Evolutionary conservation across 345 rosid species (phyloP).

Genomic region (Theobroma cacao): DNA sequence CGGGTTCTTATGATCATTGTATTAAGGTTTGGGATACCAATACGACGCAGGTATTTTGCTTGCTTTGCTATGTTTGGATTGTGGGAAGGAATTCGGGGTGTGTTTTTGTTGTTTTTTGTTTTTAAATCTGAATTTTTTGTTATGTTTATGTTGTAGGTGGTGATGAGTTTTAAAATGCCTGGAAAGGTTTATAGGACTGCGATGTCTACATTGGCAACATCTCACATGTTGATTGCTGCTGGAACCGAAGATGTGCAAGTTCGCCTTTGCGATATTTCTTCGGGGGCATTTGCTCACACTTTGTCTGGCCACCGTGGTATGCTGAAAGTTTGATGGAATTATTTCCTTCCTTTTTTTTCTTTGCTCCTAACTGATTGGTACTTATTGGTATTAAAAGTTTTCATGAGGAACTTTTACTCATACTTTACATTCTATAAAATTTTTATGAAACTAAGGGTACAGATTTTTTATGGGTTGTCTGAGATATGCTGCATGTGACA

Average conservation of each 20-base stretch:
- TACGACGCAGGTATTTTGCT: constrained; percentile 56
- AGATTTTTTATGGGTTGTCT: background rate
- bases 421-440: background rate
- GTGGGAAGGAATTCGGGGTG: background rate
- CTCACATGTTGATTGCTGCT: constrained; percentile 89
- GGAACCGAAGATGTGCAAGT: constrained; percentile 97
- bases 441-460: background rate
- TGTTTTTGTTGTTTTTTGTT: background rate
- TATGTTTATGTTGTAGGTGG: constrained; percentile 42
- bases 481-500: background rate
- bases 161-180: constrained; percentile 86
- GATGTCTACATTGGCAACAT: constrained; percentile 82
- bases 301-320: constrained; percentile 97
- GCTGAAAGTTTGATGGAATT: constrained; percentile 17
- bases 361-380: background rate
- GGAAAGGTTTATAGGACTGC: constrained; percentile 91
- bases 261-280: constrained; percentile 90
- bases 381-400: background rate
- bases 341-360: background rate
- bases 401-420: background rate
- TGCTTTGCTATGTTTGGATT: background rate
- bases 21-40: constrained; percentile 97
- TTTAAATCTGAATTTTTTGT: constrained; percentile 9
- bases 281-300: constrained; percentile 87
- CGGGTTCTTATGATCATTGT: constrained; percentile 80